phyloP scores from a whole-genome alignment of 2,329 filamentous ascomycete species.

The Pyrenochaeta sp. region DNA sequence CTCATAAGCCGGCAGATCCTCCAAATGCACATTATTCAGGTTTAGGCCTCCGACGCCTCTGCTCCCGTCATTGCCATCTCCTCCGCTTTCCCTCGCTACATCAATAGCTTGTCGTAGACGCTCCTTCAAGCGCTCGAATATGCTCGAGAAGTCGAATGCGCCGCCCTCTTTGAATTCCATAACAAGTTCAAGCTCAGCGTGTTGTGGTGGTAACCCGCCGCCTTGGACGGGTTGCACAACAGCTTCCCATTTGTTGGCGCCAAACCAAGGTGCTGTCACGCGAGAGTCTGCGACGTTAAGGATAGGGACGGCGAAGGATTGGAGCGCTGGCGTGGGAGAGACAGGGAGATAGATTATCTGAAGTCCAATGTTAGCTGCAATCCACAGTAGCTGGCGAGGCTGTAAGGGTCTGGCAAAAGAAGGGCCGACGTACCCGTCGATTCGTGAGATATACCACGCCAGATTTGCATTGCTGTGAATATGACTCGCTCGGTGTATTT shows the following conservation, averaged over 20 bases:
- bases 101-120: conserved; percentile 82
- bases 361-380: conserved; percentile 6
- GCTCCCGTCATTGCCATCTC: conserved; percentile 52
- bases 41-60: conserved; percentile 60
- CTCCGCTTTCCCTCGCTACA: conserved; percentile 71
- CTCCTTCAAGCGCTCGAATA: conserved; percentile 85
- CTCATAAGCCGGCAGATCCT: conserved; percentile 89
- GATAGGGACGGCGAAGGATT: conserved; percentile 89
- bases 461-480: conserved; percentile 75
- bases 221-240: conserved; percentile 81
- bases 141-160: conserved; percentile 87
- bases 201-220: conserved; percentile 80
- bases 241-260: conserved; percentile 88
- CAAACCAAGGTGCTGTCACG: conserved; percentile 89
- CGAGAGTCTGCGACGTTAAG: conserved; percentile 87
- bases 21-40: conserved; percentile 74
- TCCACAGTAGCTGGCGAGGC: background rate
- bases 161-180: conserved; percentile 94
- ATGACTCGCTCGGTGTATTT: conserved; percentile 68
- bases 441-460: conserved; percentile 85
- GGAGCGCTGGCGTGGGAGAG: conserved; percentile 71
- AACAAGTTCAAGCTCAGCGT: conserved; percentile 79
- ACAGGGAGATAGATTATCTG: conserved; percentile 89
- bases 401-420: conserved; percentile 3
- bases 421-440: conserved; percentile 70